These are phyloP conservation scores for Botrytis fabae DNA, from an alignment of 2,329 filamentous ascomycete species.

Conservation along the genomic window DNA sequence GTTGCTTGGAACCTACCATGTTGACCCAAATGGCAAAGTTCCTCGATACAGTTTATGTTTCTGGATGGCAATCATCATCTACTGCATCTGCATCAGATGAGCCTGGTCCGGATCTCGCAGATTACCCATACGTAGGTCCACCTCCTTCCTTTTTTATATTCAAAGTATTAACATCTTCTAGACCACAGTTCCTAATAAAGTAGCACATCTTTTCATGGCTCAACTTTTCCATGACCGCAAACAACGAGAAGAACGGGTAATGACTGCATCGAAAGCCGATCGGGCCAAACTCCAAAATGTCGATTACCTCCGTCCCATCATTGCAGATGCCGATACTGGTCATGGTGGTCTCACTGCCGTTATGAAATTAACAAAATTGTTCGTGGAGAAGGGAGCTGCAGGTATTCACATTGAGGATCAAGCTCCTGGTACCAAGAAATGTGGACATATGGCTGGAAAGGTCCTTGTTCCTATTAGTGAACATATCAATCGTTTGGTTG, in stretches of 20 bases:
- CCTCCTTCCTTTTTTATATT: background rate
- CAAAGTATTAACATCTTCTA: constrained; percentile 42
- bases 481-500: constrained; percentile 96
- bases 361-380: constrained; percentile 99
- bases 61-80: constrained; percentile 97
- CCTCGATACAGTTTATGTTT: constrained; percentile 97
- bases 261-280: constrained; percentile 65
- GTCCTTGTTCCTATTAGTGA: constrained; percentile 95
- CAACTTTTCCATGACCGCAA: constrained; percentile 99
- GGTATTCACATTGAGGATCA: constrained; percentile 99
- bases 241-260: constrained; percentile 91
- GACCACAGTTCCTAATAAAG: constrained; percentile 98
- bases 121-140: constrained; percentile 81
- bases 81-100: constrained; percentile 94
- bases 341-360: constrained; percentile 97
- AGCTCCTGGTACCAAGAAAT: constrained; percentile 98
- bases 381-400: constrained; percentile 92
- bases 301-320: constrained; percentile 93
- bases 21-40: constrained; percentile 99
- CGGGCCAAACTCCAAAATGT: constrained; percentile 74
- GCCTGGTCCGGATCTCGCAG: constrained; percentile 94
- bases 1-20: constrained; percentile 97
- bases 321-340: constrained; percentile 95
- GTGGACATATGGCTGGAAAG: constrained; percentile 98
- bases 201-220: constrained; percentile 94